phyloP scores from a whole-genome alignment of 495 filamentous ascomycete genomes.

The Apiosordaria backusii region DNA sequence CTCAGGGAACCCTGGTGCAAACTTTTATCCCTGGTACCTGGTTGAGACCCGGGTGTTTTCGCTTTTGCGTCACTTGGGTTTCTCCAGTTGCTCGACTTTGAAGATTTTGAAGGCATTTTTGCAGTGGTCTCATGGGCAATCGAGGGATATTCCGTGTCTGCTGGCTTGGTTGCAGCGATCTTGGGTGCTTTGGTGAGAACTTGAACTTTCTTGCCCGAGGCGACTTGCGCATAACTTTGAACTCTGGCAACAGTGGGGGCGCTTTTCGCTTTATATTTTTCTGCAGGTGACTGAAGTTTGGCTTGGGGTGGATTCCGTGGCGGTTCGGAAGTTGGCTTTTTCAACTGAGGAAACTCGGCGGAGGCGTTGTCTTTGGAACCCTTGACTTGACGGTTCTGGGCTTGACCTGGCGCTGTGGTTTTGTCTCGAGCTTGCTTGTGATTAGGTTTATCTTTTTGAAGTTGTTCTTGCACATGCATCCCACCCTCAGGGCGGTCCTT shows the following conservation, averaged over 20 bases:
- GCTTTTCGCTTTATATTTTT: not conserved
- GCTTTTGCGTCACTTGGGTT: not conserved
- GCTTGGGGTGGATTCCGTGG: not conserved
- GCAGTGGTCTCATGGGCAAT: not conserved
- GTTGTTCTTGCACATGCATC: not conserved
- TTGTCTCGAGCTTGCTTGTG: not conserved
- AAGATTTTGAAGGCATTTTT: not conserved
- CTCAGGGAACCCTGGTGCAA: not conserved
- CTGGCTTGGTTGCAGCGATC: not conserved
- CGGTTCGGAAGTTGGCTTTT: not conserved
- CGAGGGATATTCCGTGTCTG: not conserved
- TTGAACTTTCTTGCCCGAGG: not conserved
- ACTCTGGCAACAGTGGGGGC: not conserved
- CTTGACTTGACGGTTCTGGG: not conserved
- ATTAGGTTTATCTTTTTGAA: not conserved
- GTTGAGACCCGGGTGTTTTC: slow-evolving; percentile 3
- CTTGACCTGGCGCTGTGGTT: not conserved
- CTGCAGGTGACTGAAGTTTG: not conserved
- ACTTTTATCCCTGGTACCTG: not conserved
- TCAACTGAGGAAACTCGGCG: slow-evolving; percentile 1
- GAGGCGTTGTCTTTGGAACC: not conserved
- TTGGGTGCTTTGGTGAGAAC: not conserved
- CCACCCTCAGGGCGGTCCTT: not conserved
- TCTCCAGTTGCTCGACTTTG: not conserved
- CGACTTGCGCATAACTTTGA: slow-evolving; percentile 10